Conservation (phyloP, 1,139 yeast genomes). For the Scheffersomyces quercinus region DNA sequence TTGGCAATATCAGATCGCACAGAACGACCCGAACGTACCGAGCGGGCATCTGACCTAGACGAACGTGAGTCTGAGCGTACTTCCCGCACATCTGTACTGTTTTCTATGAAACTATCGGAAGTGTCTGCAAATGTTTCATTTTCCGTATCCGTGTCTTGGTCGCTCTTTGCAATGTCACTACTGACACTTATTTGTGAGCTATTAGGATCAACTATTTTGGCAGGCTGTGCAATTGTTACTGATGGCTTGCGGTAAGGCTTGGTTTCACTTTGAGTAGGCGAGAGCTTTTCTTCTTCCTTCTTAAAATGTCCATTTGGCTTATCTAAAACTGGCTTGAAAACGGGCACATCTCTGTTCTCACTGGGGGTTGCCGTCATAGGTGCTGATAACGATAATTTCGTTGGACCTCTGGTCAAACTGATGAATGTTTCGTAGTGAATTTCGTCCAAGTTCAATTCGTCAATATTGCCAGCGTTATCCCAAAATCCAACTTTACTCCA, state of each 20-base stretch:
- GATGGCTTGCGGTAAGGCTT: too few species aligned
- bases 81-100: not conserved
- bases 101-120: not conserved
- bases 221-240: not conserved
- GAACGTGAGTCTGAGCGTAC: too few species aligned
- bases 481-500: conserved; percentile 84
- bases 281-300: not conserved
- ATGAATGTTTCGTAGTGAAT: conserved; percentile 13
- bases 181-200: not conserved
- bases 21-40: not conserved
- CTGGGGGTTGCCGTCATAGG: not conserved
- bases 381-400: not conserved
- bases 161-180: not conserved
- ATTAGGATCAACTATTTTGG: not conserved
- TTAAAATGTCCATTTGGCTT: too few species aligned
- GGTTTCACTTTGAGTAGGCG: not conserved
- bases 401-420: conserved; percentile 7
- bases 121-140: not conserved
- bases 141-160: not conserved
- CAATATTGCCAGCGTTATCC: conserved; percentile 42
- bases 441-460: conserved; percentile 19
- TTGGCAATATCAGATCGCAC: not conserved
- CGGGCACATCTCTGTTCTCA: not conserved
- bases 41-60: not conserved
- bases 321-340: not conserved